A percentile compares a stretch with the other conserved stretches of the same genome.
These are phyloP conservation scores for Venturia aucupariae DNA, from an alignment of 2,329 filamentous ascomycete genomes.

Conservation along the genomic window DNA sequence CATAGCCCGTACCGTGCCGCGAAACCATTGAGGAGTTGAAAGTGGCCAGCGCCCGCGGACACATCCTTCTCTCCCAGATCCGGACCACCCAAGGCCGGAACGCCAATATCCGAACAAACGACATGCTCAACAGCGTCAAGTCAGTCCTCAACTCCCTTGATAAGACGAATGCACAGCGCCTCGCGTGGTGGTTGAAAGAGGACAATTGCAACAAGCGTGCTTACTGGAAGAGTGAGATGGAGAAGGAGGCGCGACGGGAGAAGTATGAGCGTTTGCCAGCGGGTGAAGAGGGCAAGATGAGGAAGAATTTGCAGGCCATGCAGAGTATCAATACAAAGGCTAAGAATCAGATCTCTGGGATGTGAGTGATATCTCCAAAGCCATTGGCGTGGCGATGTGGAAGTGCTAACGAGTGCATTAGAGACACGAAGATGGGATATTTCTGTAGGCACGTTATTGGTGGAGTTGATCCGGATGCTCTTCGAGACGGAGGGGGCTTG, in stretches of 20 bases:
- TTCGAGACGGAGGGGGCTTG: not conserved
- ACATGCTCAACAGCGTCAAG: not conserved
- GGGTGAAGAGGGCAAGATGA: not conserved
- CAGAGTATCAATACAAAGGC: conserved; percentile 8
- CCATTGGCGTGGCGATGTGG: not conserved
- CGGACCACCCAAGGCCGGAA: not conserved
- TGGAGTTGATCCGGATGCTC: not conserved
- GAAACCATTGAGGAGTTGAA: not conserved
- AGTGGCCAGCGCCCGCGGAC: not conserved
- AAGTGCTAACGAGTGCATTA: not conserved
- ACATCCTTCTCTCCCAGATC: not conserved
- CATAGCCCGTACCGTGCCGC: not conserved
- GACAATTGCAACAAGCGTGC: not conserved
- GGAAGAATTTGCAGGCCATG: not conserved
- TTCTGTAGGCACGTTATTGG: conserved; percentile 2
- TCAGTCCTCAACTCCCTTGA: not conserved
- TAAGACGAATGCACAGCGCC: not conserved
- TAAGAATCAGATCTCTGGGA: not conserved
- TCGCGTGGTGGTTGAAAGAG: conserved; percentile 3
- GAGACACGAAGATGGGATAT: not conserved
- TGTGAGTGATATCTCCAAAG: not conserved
- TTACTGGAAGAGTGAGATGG: not conserved
- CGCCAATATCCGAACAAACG: not conserved
- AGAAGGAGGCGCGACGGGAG: conserved; percentile 1
- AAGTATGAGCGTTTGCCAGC: not conserved